Evolutionary conservation across 176 grass and related monocot genomes (phyloP), one percentile per base, ranked within the genome.

Genomic region (Oryza punctata): DNA sequence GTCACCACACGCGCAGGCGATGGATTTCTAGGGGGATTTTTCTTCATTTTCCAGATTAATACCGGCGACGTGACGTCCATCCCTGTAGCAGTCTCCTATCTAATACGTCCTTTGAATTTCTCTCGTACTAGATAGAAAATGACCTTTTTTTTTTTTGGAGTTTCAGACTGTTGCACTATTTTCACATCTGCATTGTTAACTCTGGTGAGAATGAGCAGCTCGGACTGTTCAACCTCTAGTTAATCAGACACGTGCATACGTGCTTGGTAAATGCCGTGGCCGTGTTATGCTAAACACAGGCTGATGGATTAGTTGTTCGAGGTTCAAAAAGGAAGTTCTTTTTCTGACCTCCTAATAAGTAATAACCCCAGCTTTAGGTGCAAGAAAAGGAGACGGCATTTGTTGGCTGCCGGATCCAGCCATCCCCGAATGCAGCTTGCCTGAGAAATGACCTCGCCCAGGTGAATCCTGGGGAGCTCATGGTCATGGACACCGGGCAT

Each of bases 391-490:
- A 77, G 24, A 67, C 29, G 72, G 69, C 15, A 19, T 27, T 18
- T 32, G 8, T 14, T 50, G 47, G 3, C 43, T 7, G 79, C 21
- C 33, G 59, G 81, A 14, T 68, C 49, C 38, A 35, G 43, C 78
- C 87, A 65, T 8, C 87, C 82, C 82, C 66, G 54, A 77, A 85
- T 82, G 66, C 23, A 27, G 43, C 65, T 82, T 29, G 33, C 88
- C 87, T 41, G 27, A 61, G 83, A 77, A 85, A 43, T 77, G 19
- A 78, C 88, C 88, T 85, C 72, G 81, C 83, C 78, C 88, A 59
- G 83, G 78, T 86, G 72, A 82, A 86, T 44, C 43, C 72, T 44
- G 16, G 18, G 18, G 52, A 80, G 54, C 25, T 23, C 30, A 24
- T 10, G 78, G 65, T 6, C 33, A 35, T 5, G 33, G 33, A 43